phyloP scores from a whole-genome alignment of 2,329 filamentous ascomycete species.

The Dendryphion nanum region DNA sequence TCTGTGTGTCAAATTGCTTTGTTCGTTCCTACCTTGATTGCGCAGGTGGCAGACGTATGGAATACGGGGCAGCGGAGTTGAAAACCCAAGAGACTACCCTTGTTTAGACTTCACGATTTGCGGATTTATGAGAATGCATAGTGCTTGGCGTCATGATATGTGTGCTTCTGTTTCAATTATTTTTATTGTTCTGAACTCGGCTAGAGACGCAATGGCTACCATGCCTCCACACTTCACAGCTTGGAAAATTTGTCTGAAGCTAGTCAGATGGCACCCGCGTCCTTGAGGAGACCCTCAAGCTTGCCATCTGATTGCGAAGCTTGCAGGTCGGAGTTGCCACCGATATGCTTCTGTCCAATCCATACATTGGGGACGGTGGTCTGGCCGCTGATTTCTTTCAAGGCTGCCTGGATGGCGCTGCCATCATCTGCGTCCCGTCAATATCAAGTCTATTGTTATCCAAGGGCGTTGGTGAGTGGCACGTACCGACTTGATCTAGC shows the following conservation, averaged over 20 bases:
- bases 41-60: slow-evolving; percentile 2
- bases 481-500: slow-evolving; percentile 79
- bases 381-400: slow-evolving; percentile 77
- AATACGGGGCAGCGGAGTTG: slow-evolving; percentile 2
- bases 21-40: neutral
- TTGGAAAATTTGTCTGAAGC: slow-evolving; percentile 1
- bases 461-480: neutral
- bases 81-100: slow-evolving; percentile 24
- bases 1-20: slow-evolving; percentile 3
- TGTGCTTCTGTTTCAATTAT: too few species aligned
- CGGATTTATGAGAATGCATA: slow-evolving; percentile 20
- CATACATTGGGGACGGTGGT: slow-evolving; percentile 94
- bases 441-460: neutral
- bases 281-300: slow-evolving; percentile 63
- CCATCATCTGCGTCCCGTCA: slow-evolving; percentile 67
- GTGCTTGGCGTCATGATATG: slow-evolving; percentile 10
- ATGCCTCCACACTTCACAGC: too few species aligned
- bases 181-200: too few species aligned
- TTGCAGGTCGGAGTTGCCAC: slow-evolving; percentile 90
- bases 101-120: slow-evolving; percentile 25
- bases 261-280: slow-evolving; percentile 61
- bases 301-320: slow-evolving; percentile 57
- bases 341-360: slow-evolving; percentile 88
- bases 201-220: too few species aligned
- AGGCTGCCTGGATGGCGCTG: slow-evolving; percentile 75